These are phyloP conservation scores for Zygoascus bituminiphila DNA, from an alignment of 805 yeast species.

Conservation along the genomic window DNA sequence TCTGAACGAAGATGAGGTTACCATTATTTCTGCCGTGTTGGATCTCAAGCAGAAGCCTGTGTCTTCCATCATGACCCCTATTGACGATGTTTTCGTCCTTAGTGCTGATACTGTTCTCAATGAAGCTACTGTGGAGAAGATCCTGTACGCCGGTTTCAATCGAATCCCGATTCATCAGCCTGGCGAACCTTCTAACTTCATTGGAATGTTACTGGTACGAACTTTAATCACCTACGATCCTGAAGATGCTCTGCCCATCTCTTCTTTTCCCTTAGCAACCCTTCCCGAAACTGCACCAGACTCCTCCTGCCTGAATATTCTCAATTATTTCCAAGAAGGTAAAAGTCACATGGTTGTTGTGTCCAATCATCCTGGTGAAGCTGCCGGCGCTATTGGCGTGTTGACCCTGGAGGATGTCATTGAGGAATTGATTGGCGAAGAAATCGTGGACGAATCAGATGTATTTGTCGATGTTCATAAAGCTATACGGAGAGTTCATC, in stretches of 20 bases:
- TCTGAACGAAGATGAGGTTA: constrained; percentile 88
- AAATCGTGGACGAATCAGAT: constrained; percentile 92
- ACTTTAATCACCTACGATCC: constrained; percentile 94
- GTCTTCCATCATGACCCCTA: constrained; percentile 85
- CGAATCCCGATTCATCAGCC: constrained; percentile 92
- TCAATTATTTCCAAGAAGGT: constrained; percentile 96
- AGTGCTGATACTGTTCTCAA: constrained; percentile 74
- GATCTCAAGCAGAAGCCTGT: constrained; percentile 91
- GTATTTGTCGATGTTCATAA: constrained; percentile 87
- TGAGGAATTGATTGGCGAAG: constrained; percentile 96
- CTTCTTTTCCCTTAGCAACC: constrained; percentile 90
- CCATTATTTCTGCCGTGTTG: constrained; percentile 86
- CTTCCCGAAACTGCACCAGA: constrained; percentile 89
- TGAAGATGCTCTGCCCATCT: constrained; percentile 87
- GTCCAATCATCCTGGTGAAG: constrained; percentile 69
- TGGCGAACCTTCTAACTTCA: constrained; percentile 78
- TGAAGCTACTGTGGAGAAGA: constrained; percentile 77
- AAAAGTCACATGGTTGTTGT: constrained; percentile 96
- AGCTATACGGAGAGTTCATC: constrained; percentile 53
- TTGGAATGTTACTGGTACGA: constrained; percentile 90
- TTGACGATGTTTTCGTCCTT: constrained; percentile 81
- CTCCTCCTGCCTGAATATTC: constrained; percentile 86
- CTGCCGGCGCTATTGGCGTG: constrained; percentile 76
- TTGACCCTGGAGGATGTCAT: constrained; percentile 95
- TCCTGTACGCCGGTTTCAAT: constrained; percentile 88